Base-by-base conservation (phyloP, 78 protist species). In the Cavenderia fasciculata region DNA sequence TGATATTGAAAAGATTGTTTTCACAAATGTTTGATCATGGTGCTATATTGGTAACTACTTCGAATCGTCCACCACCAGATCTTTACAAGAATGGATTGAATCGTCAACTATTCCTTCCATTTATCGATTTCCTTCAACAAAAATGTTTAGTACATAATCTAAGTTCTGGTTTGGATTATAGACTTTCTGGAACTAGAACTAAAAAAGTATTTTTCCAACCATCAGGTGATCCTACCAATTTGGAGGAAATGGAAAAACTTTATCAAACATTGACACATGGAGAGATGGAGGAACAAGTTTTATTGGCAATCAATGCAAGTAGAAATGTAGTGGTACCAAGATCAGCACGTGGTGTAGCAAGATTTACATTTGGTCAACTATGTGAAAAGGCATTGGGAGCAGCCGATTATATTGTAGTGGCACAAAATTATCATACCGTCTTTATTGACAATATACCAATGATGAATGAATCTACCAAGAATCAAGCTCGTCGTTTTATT, bases 1-100 rank as follows among this genome's bases (percentile, higher is more conserved):
- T 96, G 97, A 96, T 97, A 4, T 46, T 97, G 44, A 54, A 77
- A 38, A 85, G 98, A 29, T 85, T 97, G 19, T 97, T 97, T 62
- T 41, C 40, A 7, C n/a, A 27, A 1, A 68, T 97, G 69, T 95
- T 94, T 65, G 49, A 69, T 31, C 16, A 61, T 25, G 99, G 99
- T 10, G 87, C 87, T 10, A 92, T 96, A 8, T 61, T 95, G 44
- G 94, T 97, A 21, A 95, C 97, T 1, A 97, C 99, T 16, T 92
- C 96, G 21, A 97, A 97, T 73, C 69, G 99, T 1, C 86, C 44
- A 4, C 99, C 99, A 16, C 57, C 49, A 1, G 95, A 97, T 14
- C 79, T 97, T 1, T 97, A 97, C 74, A 56, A 77, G 59, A 92
- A 86, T 59, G 99, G 99, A 0, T 52, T 97, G 29, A 95, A 97